phyloP scores from a whole-genome alignment of 176 grass and related monocot genomes.

The Poa annua region DNA sequence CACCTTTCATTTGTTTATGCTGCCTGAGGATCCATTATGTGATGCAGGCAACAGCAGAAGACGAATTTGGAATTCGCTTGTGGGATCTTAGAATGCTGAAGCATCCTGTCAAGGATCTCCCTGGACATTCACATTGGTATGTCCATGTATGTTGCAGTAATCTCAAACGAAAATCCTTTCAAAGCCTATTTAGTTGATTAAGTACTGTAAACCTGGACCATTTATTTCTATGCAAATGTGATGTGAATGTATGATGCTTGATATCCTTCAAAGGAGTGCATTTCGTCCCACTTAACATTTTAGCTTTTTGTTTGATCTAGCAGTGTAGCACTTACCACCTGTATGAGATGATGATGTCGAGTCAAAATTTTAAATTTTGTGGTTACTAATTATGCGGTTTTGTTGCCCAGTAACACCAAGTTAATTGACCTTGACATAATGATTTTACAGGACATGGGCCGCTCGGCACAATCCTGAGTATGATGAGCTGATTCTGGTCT shows the following conservation, averaged over 20 bases:
- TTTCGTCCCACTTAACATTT: constrained; percentile 26
- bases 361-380: constrained; percentile 9
- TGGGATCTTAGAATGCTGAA: constrained; percentile 97
- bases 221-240: constrained; percentile 21
- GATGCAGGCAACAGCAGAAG: constrained; percentile 92
- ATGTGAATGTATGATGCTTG: constrained; percentile 24
- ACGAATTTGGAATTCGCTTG: constrained; percentile 85
- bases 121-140: constrained; percentile 96
- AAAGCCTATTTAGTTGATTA: constrained; percentile 13
- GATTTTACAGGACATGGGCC: constrained; percentile 87
- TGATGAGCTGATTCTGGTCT: constrained; percentile 85
- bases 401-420: not conserved
- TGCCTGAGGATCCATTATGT: constrained; percentile 12
- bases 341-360: not conserved
- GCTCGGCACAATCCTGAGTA: constrained; percentile 84
- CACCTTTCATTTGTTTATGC: constrained; percentile 31
- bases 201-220: not conserved
- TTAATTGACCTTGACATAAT: constrained; percentile 14
- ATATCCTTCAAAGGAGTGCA: constrained; percentile 27
- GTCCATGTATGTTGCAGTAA: constrained; percentile 26
- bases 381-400: not conserved
- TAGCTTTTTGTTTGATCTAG: constrained; percentile 34
- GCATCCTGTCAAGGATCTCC: constrained; percentile 83
- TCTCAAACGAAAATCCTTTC: constrained; percentile 33
- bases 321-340: not conserved